Evolutionary conservation across 2,329 filamentous ascomycete species (phyloP), one percentile per base, ranked within the genome.

Genomic region (Aspergillus brunneoviolaceus): DNA sequence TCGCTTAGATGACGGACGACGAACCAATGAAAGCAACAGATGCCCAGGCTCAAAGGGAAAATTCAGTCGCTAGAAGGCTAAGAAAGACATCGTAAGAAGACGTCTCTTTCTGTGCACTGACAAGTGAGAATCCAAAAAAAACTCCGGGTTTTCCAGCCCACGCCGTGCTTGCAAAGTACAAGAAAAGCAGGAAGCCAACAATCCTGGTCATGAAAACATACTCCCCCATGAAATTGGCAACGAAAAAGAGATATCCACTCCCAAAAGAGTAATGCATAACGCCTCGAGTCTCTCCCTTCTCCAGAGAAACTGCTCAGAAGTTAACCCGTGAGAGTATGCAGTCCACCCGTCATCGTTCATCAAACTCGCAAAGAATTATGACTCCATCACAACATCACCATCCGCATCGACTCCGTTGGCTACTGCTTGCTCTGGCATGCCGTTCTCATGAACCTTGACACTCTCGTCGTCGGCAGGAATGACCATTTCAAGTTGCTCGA

Each of bases 301-400:
- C 21, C 19, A 27, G 42, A 11, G 3, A 9, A 21, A 27, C 14
- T n/a, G n/a, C 14, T 45, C 39, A 5, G 16, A 45, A n/a, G 14
- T 19, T 7, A 3, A 45, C 16, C 39, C 16, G 16, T 45, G 45
- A 51, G 5, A 14, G 10, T 16, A 31, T 29, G 35, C 53, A 29
- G 19, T 50, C 27, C 54, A 31, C 27, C 19, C 50, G 7, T 51
- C 19, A 33, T 35, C 12, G 25, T 51, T 58, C n/a, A 53, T 56
- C 39, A 52, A 51, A 48, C 33, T 23, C 2, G 33, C 11, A 53
- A 9, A 49, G 52, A 21, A 58, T 72, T 62, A 74, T 64, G 65
- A 64, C 56, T 70, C 68, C 72, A 74, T 74, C 50, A 71, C 68
- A 39, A 64, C 65, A 57, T 74, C 70, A 1, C 65, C 65, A 48